These are phyloP conservation scores for Candida tunisiensis DNA, from an alignment of 1,139 yeast genomes.

Conservation along the genomic window DNA sequence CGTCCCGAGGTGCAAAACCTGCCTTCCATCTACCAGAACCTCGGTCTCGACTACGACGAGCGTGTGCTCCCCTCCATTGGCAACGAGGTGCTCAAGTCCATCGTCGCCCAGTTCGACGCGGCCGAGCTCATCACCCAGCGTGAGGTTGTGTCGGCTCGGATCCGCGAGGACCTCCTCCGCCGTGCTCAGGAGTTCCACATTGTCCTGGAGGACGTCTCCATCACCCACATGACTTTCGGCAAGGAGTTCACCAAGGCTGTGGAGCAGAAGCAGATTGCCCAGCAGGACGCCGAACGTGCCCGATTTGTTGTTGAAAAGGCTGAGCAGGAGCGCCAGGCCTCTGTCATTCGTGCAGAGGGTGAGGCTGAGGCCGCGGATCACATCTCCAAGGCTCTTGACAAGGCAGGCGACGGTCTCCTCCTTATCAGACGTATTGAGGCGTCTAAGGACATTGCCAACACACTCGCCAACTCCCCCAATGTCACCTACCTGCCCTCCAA, in stretches of 20 bases:
- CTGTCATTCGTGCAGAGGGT: slow-evolving; percentile 95
- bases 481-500: slow-evolving; percentile 84
- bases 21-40: slow-evolving; percentile 72
- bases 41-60: slow-evolving; percentile 94
- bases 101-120: slow-evolving; percentile 97
- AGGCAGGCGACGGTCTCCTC: slow-evolving; percentile 93
- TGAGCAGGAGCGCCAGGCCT: slow-evolving; percentile 92
- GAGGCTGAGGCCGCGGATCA: slow-evolving; percentile 98
- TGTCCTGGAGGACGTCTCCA: slow-evolving; percentile 89
- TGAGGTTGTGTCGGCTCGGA: slow-evolving; percentile 83
- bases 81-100: slow-evolving; percentile 85
- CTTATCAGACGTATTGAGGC: slow-evolving; percentile 94
- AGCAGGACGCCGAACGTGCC: slow-evolving; percentile 98
- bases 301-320: slow-evolving; percentile 90
- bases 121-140: slow-evolving; percentile 95
- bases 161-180: slow-evolving; percentile 69
- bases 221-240: slow-evolving; percentile 97
- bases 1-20: slow-evolving; percentile 77
- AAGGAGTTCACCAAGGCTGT: slow-evolving; percentile 96
- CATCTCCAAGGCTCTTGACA: slow-evolving; percentile 81
- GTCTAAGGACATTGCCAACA: slow-evolving; percentile 83
- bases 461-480: slow-evolving; percentile 70
- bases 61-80: slow-evolving; percentile 95
- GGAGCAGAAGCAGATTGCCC: slow-evolving; percentile 98
- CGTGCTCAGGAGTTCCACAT: slow-evolving; percentile 86